Conservation (phyloP, 139 green algal genomes). For the Chlorella sp. region DNA sequence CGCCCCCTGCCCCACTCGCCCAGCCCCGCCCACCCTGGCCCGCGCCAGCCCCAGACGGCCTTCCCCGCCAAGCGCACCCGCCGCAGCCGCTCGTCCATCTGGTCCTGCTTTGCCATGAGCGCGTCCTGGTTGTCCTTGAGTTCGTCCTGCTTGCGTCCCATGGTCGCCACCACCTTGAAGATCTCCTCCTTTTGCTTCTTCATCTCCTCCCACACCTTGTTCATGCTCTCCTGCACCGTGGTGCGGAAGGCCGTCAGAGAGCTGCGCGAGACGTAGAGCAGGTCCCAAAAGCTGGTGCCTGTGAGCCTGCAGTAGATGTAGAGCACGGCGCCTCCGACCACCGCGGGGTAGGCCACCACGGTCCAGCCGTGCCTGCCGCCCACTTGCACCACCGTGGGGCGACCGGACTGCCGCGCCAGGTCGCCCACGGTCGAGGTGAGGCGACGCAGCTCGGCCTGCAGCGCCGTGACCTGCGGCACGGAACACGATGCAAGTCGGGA, state of each 20-base stretch:
- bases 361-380: constrained; percentile 13
- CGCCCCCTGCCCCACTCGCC: too few species aligned
- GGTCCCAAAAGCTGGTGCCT: constrained; percentile 19
- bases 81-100: constrained; percentile 25
- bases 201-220: constrained; percentile 32
- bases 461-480: constrained; percentile 16
- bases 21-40: too few species aligned
- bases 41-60: too few species aligned
- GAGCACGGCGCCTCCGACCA: constrained; percentile 7
- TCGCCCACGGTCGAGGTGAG: constrained; percentile 25
- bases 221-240: constrained; percentile 23
- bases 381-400: constrained; percentile 5
- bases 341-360: constrained; percentile 7
- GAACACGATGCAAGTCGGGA: background rate
- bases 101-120: constrained; percentile 22
- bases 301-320: constrained; percentile 23
- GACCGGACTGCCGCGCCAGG: constrained; percentile 8
- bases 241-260: constrained; percentile 16
- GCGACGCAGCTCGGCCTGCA: constrained; percentile 27
- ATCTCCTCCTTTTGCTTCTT: constrained; percentile 39
- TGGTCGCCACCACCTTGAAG: constrained; percentile 11
- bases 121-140: constrained; percentile 22
- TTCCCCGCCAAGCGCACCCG: constrained; percentile 8
- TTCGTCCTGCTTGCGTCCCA: constrained; percentile 22
- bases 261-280: constrained; percentile 28